These are phyloP conservation scores for Geoglossum glabrum DNA, from an alignment of 495 filamentous ascomycete genomes.

Conservation along the genomic window DNA sequence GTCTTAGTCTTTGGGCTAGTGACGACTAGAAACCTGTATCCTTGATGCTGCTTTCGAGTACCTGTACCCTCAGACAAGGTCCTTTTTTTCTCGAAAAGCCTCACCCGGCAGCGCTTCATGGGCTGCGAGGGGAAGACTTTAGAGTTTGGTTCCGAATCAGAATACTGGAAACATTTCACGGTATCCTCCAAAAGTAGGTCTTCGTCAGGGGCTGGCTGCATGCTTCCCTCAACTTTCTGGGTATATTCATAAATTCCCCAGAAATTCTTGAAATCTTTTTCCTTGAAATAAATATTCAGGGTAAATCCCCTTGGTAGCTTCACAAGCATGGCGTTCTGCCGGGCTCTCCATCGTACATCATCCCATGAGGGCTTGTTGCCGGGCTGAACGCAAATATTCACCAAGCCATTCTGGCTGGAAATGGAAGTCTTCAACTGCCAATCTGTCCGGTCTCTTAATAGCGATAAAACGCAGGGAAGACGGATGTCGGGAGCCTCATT, in stretches of 20 bases:
- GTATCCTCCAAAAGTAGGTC: conserved; percentile 39
- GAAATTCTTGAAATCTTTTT: conserved; percentile 51
- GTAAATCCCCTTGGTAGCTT: conserved; percentile 43
- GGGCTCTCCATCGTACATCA: conserved; percentile 54
- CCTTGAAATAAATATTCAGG: conserved; percentile 43
- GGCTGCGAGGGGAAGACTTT: conserved; percentile 53
- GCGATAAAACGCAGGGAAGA: conserved; percentile 51
- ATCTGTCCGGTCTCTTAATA: conserved; percentile 45
- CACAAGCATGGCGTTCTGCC: conserved; percentile 37
- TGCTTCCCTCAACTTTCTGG: conserved; percentile 43
- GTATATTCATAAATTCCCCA: conserved; percentile 71
- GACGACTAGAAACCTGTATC: conserved; percentile 52
- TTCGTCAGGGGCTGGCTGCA: conserved; percentile 47
- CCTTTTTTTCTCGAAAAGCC: conserved; percentile 47
- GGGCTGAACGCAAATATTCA: conserved; percentile 53
- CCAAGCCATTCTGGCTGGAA: conserved; percentile 52
- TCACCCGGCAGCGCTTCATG: conserved; percentile 43
- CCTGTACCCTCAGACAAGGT: conserved; percentile 34
- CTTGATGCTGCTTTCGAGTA: conserved; percentile 13
- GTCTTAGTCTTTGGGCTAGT: conserved; percentile 59
- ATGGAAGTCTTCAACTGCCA: conserved; percentile 46
- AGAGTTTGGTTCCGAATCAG: conserved; percentile 39
- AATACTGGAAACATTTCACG: conserved; percentile 51
- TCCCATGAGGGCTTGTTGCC: conserved; percentile 55
- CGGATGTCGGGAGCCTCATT: conserved; percentile 31